Base-by-base conservation (phyloP, 345 rosid species). In the Citrus australasica region DNA sequence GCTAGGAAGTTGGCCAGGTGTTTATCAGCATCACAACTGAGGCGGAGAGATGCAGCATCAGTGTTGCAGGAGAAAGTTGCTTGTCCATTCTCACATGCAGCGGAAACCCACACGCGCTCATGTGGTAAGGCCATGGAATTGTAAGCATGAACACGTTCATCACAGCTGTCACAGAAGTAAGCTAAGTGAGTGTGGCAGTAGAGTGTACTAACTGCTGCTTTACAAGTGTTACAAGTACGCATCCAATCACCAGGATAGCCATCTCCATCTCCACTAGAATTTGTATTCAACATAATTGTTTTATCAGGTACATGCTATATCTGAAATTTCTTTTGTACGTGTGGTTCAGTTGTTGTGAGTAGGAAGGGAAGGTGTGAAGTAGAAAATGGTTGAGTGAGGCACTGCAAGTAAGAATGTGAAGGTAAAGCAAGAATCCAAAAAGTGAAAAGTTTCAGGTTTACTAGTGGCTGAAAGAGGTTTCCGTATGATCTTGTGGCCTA, bases 1-100 rank as follows among this genome's bases (percentile, higher is more conserved):
- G 93, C 94, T 9, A 91, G 83, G 2, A 94, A 90, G 79, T 94
- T 94, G 48, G 97, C 95, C 1, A 93, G 90, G 63, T 89, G 92
- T 74, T 90, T 87, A 53, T 87, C 92, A 0, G 93, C 85, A 77
- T 91, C 98, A 60, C 98, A 94, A 58, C 87, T 71, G 9, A 83
- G 58, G 55, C 93, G 92, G 7, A 93, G 90, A 38, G 93, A 89
- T 0, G 95, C 98, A 6, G 95, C 88, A 40, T 93, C 95, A 5
- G 93, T 96, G 87, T 88, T 89, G 83, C 95, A 88, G 19, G 91
- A 67, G 74, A 89, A 89, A 60, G 90, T 90, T 21, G 94, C 94
- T 0, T 95, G 95, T 5, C 90, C 89, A 0, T 90, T 82, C 79
- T 90, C 94, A 10, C 95, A 89, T 2, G 90, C 86, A 66, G 91